phyloP scores from a whole-genome alignment of 2,329 filamentous ascomycete species.

The Exophiala lecanii-corni region DNA sequence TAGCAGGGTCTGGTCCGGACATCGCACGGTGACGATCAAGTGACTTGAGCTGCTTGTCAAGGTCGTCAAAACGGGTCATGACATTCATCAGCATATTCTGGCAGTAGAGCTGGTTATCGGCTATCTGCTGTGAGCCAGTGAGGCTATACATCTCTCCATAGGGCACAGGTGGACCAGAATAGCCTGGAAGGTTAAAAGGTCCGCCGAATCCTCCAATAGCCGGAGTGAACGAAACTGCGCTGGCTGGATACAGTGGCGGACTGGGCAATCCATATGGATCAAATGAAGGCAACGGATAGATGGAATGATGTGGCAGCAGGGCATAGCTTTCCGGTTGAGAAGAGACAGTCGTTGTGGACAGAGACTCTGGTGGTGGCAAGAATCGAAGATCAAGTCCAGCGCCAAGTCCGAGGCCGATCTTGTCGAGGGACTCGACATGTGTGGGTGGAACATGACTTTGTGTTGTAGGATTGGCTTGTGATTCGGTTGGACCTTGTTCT shows the following conservation, averaged over 20 bases:
- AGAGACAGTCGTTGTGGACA: neutral
- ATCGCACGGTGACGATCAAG: constrained; percentile 26
- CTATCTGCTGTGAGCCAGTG: neutral
- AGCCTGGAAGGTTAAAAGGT: neutral
- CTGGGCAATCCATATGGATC: neutral
- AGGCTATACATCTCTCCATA: constrained; percentile 1
- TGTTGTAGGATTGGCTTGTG: too few species aligned
- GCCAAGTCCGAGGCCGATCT: neutral
- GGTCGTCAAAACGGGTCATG: constrained; percentile 14
- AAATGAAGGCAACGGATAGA: neutral
- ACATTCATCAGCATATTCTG: constrained; percentile 11
- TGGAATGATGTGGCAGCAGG: neutral
- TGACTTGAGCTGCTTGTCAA: constrained; percentile 24
- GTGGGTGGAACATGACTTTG: too few species aligned
- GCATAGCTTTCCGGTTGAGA: neutral
- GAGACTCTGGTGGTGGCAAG: neutral
- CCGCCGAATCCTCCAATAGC: neutral
- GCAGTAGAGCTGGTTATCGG: neutral
- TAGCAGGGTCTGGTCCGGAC: constrained; percentile 13
- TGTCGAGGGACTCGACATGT: too few species aligned
- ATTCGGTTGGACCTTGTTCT: neutral
- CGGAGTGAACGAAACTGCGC: neutral
- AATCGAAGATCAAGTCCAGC: neutral
- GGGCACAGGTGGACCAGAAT: neutral
- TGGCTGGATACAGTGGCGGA: neutral